These are phyloP conservation scores for Epichloe sylvatica DNA, from an alignment of 2,329 filamentous ascomycete genomes.

Conservation along the genomic window DNA sequence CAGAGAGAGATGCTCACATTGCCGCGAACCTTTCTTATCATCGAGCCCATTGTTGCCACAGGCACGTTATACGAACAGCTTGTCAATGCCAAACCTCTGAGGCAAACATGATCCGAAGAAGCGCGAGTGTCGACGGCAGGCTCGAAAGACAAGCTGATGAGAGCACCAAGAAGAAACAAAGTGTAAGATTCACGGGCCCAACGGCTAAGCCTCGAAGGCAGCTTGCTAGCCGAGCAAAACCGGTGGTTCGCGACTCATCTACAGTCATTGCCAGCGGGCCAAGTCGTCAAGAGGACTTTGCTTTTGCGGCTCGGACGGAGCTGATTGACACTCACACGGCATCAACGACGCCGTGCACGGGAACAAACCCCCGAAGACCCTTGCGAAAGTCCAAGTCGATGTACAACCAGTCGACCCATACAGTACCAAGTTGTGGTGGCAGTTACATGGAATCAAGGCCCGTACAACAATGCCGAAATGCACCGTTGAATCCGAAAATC, in stretches of 20 bases:
- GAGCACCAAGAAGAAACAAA: constrained; percentile 26
- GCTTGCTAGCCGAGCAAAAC: constrained; percentile 16
- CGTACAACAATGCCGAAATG: constrained; percentile 5
- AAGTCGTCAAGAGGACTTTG: not conserved
- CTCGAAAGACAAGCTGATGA: constrained; percentile 6
- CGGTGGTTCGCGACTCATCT: constrained; percentile 1
- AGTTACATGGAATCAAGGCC: constrained; percentile 3
- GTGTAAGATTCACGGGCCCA: constrained; percentile 39
- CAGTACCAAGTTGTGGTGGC: constrained; percentile 3
- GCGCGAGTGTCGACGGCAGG: constrained; percentile 11
- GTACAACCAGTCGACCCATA: constrained; percentile 24
- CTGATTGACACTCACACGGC: not conserved
- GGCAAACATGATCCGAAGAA: constrained; percentile 9
- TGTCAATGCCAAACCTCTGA: constrained; percentile 12
- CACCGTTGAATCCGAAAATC: not conserved
- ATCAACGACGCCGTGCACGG: constrained; percentile 10
- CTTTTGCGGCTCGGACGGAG: not conserved
- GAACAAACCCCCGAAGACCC: constrained; percentile 33
- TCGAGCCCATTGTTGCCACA: constrained; percentile 31
- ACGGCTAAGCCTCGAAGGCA: constrained; percentile 16
- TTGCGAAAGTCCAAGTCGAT: constrained; percentile 44
- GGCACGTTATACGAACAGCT: not conserved
- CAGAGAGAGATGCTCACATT: constrained; percentile 45
- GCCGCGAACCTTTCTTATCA: constrained; percentile 49
- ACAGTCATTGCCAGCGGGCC: not conserved